Evolutionary conservation across 306 rosid species (phyloP).

Genomic region (Prunus armeniaca): DNA sequence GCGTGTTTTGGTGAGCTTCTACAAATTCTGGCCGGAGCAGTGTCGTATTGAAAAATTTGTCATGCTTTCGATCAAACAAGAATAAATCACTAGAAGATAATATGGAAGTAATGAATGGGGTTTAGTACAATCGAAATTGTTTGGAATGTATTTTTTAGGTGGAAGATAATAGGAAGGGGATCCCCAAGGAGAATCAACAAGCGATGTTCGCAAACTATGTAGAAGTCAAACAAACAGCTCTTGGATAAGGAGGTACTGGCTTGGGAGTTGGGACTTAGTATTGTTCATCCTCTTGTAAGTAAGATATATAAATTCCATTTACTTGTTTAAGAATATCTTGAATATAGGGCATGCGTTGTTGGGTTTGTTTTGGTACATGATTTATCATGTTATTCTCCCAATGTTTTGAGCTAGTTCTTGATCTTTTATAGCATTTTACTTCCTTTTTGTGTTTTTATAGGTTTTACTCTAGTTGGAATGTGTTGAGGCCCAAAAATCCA

Average conservation of each 20-base stretch:
- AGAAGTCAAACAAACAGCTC: slow-evolving; percentile 60
- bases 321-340: too few relatives aligned
- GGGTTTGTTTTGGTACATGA: too few relatives aligned
- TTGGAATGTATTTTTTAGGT: slow-evolving; percentile 72
- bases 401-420: too few relatives aligned
- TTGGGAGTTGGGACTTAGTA: slow-evolving; percentile 92
- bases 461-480: too few relatives aligned
- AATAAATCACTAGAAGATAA: slow-evolving; percentile 19
- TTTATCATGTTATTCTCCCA: too few relatives aligned
- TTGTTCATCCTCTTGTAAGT: slow-evolving; percentile 28
- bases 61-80: slow-evolving; percentile 31
- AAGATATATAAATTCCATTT: too few relatives aligned
- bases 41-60: slow-evolving; percentile 18
- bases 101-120: slow-evolving; percentile 26
- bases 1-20: too few relatives aligned
- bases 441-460: too few relatives aligned
- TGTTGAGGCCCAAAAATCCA: too few relatives aligned
- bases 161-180: slow-evolving; percentile 86
- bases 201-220: slow-evolving; percentile 68
- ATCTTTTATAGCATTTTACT: too few relatives aligned
- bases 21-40: slow-evolving; percentile 13
- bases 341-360: too few relatives aligned
- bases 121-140: slow-evolving; percentile 27
- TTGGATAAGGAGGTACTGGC: slow-evolving; percentile 75
- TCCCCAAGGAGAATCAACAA: slow-evolving; percentile 63